These are phyloP conservation scores for Halophytophthora polymorphica DNA, from an alignment of 352 stramenopile genomes.

Conservation along the genomic window DNA sequence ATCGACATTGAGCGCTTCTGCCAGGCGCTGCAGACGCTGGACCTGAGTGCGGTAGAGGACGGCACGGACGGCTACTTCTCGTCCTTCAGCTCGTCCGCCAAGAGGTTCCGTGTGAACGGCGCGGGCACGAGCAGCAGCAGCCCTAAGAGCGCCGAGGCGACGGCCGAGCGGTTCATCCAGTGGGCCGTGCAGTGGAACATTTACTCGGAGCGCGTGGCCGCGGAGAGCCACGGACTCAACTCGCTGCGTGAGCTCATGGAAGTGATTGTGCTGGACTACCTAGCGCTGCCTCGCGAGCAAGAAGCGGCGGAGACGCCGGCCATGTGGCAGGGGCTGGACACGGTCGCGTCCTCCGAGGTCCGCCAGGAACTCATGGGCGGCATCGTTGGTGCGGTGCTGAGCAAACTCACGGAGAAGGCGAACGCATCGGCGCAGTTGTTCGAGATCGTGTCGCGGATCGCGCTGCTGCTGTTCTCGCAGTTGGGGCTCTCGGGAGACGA, in stretches of 20 bases:
- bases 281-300: constrained; percentile 43
- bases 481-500: constrained; percentile 25
- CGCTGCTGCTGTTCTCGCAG: constrained; percentile 60
- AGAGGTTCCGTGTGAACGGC: constrained; percentile 58
- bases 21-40: constrained; percentile 51
- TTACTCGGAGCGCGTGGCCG: constrained; percentile 79
- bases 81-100: constrained; percentile 29
- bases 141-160: constrained; percentile 31
- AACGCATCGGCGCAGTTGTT: constrained; percentile 66
- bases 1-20: constrained; percentile 79
- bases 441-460: constrained; percentile 68
- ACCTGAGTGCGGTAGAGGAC: constrained; percentile 42
- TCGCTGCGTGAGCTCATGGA: constrained; percentile 75
- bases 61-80: constrained; percentile 37
- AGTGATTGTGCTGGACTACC: constrained; percentile 75
- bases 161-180: constrained; percentile 51
- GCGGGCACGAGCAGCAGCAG: constrained; percentile 29
- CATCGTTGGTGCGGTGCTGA: constrained; percentile 56
- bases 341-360: constrained; percentile 52
- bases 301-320: constrained; percentile 24
- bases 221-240: constrained; percentile 76
- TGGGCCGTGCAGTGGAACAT: constrained; percentile 85
- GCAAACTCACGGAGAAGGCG: constrained; percentile 54
- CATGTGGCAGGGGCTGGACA: constrained; percentile 68
- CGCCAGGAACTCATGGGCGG: constrained; percentile 58